phyloP scores from a whole-genome alignment of 768 basidiomycete species.

The Cantharellus anzutake region DNA sequence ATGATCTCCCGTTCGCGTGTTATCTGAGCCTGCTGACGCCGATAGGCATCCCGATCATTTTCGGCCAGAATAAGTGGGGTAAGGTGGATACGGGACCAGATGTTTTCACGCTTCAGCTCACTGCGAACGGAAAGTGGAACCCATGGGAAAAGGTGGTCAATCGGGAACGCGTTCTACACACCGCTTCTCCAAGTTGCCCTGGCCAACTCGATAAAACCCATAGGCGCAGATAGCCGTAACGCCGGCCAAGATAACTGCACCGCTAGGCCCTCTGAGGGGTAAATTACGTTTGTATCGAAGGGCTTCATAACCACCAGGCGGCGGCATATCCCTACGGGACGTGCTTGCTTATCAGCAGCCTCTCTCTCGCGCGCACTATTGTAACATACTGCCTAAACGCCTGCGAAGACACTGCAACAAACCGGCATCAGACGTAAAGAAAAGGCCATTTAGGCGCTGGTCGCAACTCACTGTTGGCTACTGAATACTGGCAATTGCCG shows the following conservation, averaged over 20 bases:
- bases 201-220: slow-evolving; percentile 83
- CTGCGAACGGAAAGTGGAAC: slow-evolving; percentile 25
- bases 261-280: slow-evolving; percentile 73
- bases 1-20: slow-evolving; percentile 78
- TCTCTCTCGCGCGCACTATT: background rate
- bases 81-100: slow-evolving; percentile 90
- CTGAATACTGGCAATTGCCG: too few relatives aligned
- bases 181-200: slow-evolving; percentile 87
- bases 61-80: slow-evolving; percentile 86
- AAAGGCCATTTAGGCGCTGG: background rate
- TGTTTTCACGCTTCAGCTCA: slow-evolving; percentile 82
- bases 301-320: slow-evolving; percentile 77
- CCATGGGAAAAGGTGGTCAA: slow-evolving; percentile 2
- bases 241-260: slow-evolving; percentile 67
- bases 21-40: slow-evolving; percentile 57
- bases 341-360: background rate
- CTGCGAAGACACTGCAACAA: background rate
- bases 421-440: background rate
- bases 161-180: slow-evolving; percentile 23
- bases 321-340: slow-evolving; percentile 74
- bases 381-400: slow-evolving; percentile 1
- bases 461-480: background rate
- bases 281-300: slow-evolving; percentile 93
- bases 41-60: slow-evolving; percentile 76
- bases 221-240: slow-evolving; percentile 71